Evolutionary conservation across 129 eudicot genomes (phyloP).

Genomic region (Escallonia herrerae): DNA sequence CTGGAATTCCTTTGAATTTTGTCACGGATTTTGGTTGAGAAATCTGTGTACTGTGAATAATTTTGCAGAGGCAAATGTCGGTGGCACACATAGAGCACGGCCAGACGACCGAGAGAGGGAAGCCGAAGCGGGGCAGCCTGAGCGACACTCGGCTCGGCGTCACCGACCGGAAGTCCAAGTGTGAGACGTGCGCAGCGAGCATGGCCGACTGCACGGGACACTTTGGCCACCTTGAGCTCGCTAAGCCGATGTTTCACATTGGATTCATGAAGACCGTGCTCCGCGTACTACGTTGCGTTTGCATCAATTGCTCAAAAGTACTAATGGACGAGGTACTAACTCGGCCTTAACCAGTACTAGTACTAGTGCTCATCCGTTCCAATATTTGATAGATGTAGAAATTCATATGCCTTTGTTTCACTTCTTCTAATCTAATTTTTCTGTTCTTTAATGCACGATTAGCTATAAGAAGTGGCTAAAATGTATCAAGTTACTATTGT

Average conservation of each 20-base stretch:
- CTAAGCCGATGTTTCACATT: slow-evolving; percentile 91
- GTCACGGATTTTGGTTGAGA: too few relatives aligned
- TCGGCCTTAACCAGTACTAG: neutral
- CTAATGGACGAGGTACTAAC: slow-evolving; percentile 65
- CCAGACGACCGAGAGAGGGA: slow-evolving; percentile 80
- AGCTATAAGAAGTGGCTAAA: too few relatives aligned
- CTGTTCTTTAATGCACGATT: too few relatives aligned
- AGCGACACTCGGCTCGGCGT: slow-evolving; percentile 82
- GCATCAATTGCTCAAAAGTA: slow-evolving; percentile 88
- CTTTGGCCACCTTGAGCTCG: slow-evolving; percentile 91
- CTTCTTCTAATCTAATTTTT: too few relatives aligned
- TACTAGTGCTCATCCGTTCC: too few relatives aligned
- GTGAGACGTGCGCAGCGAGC: slow-evolving; percentile 84
- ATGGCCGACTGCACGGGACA: slow-evolving; percentile 97
- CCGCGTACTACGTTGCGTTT: slow-evolving; percentile 71
- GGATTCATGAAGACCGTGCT: slow-evolving; percentile 91
- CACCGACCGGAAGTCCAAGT: slow-evolving; percentile 68
- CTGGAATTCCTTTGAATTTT: too few relatives aligned
- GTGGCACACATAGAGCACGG: slow-evolving; percentile 77
- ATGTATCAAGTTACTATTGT: too few relatives aligned
- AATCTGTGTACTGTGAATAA: too few relatives aligned
- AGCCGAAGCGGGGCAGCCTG: slow-evolving; percentile 75
- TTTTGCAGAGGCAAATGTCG: slow-evolving; percentile 79
- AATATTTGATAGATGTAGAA: too few relatives aligned
- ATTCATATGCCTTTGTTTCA: too few relatives aligned